phyloP scores from a whole-genome alignment of 1,139 yeast species.

The Saccharomyces hybrid region DNA sequence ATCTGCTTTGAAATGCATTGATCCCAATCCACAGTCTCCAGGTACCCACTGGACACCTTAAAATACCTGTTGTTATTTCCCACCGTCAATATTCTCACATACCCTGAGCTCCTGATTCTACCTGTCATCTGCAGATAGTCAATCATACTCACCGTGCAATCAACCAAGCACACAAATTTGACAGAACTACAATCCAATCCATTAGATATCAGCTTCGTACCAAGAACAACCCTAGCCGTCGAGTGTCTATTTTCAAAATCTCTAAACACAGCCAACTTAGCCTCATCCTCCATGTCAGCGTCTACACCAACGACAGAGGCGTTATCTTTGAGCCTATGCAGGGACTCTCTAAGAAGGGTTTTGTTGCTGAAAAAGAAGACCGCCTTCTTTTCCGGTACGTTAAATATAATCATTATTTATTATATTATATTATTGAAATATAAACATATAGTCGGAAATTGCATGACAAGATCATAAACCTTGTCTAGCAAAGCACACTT shows the following conservation, averaged over 20 bases:
- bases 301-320: not conserved
- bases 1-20: no score
- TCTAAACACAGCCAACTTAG: not conserved
- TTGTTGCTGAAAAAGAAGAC: not conserved
- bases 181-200: not conserved
- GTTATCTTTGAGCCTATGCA: not conserved
- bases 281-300: not conserved
- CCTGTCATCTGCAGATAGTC: not conserved
- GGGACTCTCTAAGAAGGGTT: not conserved
- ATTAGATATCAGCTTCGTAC: not conserved
- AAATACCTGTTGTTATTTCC: not conserved
- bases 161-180: not conserved
- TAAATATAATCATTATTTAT: no score
- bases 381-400: not conserved
- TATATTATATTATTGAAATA: no score
- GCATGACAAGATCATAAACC: not conserved
- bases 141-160: not conserved
- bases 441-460: no score
- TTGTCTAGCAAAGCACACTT: not conserved
- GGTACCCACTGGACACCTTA: no score
- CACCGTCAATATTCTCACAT: not conserved
- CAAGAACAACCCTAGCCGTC: no score
- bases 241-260: not conserved
- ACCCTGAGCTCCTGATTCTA: not conserved
- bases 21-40: no score